Base-by-base conservation (phyloP, 352 stramenopile genomes). In the Phytophthora vignae region DNA sequence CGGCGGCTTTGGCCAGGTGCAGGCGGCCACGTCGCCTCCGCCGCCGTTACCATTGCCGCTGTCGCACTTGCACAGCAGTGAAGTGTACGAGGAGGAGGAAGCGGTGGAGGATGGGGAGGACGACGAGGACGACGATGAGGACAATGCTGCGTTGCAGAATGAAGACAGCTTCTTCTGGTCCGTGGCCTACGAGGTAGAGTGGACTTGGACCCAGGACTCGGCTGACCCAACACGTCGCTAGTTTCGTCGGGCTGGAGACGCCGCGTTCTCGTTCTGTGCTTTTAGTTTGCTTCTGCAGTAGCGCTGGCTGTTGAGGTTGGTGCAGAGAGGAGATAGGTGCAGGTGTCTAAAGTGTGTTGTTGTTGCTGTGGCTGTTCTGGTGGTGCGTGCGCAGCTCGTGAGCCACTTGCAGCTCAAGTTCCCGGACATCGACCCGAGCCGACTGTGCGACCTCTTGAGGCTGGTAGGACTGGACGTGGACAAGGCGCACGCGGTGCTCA, bases 101-200 rank as follows among this genome's bases (percentile, higher is more conserved):
- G 55, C 19, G 6, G 36, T 67, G 9, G 69, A 68, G 38, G 69
- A 4, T 55, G 62, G 12, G 33, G 10, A 17, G 38, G 69, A 4
- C 59, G 62, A 19, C 10, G 11, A 42, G 11, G 36, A 42, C 11
- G 70, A 64, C 3, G 62, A 78, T 14, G 53, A 55, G 10, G 59
- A 65, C n/a, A 64, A 60, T 46, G 62, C 77, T 2, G 73, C 57
- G 21, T 71, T 93, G 74, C 77, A 90, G 66, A 78, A 88, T 53
- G 88, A 96, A 78, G 87, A 94, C 60, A 88, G 69, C 25, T 96
- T 96, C 73, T 96, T 94, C 66, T 96, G 88, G 88, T 96, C 88
- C 14, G 80, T 96, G 52, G 85, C 87, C 21, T 96, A 90, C 64
- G 88, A 96, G 76, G 88, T 95, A 80, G 59, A 70, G 69, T 77